These are phyloP conservation scores for Diplodia scrobiculata DNA, from an alignment of 2,329 filamentous ascomycete species.

Conservation along the genomic window DNA sequence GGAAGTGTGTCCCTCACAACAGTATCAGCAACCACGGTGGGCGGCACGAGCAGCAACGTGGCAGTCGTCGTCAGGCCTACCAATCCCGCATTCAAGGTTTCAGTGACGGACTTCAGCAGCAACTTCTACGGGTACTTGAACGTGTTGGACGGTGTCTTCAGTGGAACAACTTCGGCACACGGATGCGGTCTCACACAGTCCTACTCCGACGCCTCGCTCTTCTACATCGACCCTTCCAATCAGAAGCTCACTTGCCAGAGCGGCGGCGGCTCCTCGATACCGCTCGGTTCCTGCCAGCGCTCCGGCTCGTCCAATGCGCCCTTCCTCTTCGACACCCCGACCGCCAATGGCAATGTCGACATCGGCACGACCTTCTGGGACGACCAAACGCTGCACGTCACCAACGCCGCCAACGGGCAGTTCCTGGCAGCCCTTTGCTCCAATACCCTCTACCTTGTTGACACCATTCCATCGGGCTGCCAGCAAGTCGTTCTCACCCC, in stretches of 20 bases:
- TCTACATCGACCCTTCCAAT: neutral
- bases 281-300: neutral
- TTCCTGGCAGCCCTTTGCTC: neutral
- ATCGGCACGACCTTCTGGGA: conserved; percentile 4
- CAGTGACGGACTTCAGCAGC: neutral
- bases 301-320: neutral
- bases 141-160: neutral
- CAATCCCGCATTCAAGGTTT: neutral
- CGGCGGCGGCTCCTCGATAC: neutral
- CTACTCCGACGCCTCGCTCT: neutral
- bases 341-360: neutral
- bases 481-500: conserved; percentile 1
- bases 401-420: neutral
- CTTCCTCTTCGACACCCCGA: neutral
- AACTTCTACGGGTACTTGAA: conserved; percentile 6
- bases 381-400: neutral
- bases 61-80: neutral
- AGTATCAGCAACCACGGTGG: neutral
- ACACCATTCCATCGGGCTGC: neutral
- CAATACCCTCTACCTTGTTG: neutral
- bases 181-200: neutral
- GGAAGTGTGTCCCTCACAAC: neutral
- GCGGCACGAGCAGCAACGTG: neutral
- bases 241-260: neutral
- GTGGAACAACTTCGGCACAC: neutral